phyloP scores from a whole-genome alignment of 306 rosid genomes.

The Gleditsia sinensis region DNA sequence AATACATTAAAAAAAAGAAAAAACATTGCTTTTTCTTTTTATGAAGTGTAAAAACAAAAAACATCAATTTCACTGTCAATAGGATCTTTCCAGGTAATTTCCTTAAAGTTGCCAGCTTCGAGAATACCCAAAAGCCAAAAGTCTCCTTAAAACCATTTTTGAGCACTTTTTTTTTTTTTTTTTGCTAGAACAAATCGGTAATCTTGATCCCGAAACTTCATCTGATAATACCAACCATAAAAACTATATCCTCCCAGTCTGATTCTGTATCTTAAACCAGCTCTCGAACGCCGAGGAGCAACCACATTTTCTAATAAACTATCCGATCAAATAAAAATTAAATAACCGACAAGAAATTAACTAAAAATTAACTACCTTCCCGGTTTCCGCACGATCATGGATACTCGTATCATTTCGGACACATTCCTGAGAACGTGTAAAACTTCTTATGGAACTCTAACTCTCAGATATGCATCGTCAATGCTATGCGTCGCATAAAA shows the following conservation, averaged over 20 bases:
- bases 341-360: not conserved
- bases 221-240: not conserved
- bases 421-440: not conserved
- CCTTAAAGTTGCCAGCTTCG: conserved; percentile 12
- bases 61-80: conserved; percentile 5
- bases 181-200: not conserved
- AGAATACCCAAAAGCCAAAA: not conserved
- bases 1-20: conserved; percentile 10
- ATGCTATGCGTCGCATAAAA: conserved; percentile 1
- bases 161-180: not conserved
- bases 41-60: not conserved
- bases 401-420: not conserved
- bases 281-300: not conserved
- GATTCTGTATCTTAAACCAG: conserved; percentile 21
- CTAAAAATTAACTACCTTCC: conserved; percentile 29
- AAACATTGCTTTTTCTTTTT: not conserved
- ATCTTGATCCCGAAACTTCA: not conserved
- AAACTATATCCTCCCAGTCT: not conserved
- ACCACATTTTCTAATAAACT: not conserved
- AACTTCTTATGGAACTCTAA: not conserved
- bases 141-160: not conserved
- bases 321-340: not conserved
- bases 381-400: not conserved
- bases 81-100: conserved; percentile 17
- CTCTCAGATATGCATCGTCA: not conserved